These are phyloP conservation scores for Nyctanthes arbortristis DNA, from an alignment of 257 asterid species.

Conservation along the genomic window DNA sequence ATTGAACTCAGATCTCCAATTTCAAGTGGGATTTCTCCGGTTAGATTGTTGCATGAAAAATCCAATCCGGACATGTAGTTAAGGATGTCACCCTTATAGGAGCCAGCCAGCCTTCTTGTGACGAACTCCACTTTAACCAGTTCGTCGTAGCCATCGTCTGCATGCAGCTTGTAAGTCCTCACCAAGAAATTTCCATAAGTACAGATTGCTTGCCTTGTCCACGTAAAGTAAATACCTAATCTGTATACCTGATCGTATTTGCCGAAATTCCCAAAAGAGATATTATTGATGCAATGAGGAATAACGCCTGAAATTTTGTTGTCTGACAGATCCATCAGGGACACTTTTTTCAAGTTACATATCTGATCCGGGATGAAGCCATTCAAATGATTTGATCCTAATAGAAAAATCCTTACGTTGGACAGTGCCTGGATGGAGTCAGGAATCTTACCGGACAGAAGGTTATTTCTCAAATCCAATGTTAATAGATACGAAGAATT, in stretches of 20 bases:
- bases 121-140: conserved; percentile 11
- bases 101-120: neutral
- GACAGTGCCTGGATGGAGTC: neutral
- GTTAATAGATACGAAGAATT: neutral
- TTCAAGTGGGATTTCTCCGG: conserved; percentile 12
- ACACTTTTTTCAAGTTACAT: conserved; percentile 4
- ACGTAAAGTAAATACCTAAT: neutral
- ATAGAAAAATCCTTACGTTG: conserved; percentile 20
- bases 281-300: conserved; percentile 16
- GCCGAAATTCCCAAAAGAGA: conserved; percentile 11
- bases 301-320: conserved; percentile 13
- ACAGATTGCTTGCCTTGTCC: neutral
- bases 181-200: neutral
- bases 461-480: conserved; percentile 15
- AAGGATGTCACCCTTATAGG: conserved; percentile 18
- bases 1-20: conserved; percentile 13
- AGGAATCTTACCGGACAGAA: conserved; percentile 4
- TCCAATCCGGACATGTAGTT: conserved; percentile 25
- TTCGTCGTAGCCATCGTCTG: neutral
- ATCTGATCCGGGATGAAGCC: conserved; percentile 7
- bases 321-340: conserved; percentile 18
- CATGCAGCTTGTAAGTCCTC: neutral
- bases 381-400: conserved; percentile 4
- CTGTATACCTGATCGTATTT: neutral
- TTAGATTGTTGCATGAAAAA: conserved; percentile 15